Percentiles rank a stretch among this genome's conserved stretches.
Evolutionary conservation across 179 eudicot species (phyloP).

Genomic region (Beta lomatogona): DNA sequence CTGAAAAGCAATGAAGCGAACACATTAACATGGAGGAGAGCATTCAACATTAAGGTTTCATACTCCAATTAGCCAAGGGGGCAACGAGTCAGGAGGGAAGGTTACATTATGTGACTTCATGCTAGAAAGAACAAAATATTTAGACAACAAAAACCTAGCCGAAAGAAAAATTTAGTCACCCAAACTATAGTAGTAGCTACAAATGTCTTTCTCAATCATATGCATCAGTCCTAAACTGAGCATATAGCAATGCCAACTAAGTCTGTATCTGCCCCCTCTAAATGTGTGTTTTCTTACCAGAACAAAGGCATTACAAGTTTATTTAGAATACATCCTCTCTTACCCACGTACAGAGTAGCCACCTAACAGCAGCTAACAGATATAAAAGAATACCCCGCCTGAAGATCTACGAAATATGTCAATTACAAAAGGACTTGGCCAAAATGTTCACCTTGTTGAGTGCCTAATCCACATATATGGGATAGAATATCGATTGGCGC

Average conservation of each 20-base stretch:
- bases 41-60: not conserved
- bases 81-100: not conserved
- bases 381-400: not conserved
- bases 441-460: not conserved
- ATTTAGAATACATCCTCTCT: not conserved
- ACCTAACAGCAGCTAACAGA: not conserved
- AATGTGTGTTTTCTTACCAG: not conserved
- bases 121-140: not conserved
- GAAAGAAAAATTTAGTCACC: not conserved
- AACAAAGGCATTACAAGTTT: not conserved
- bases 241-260: not conserved
- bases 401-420: not conserved
- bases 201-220: not conserved
- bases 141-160: not conserved
- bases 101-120: not conserved
- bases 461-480: not conserved
- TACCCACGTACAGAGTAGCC: not conserved
- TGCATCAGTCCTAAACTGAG: not conserved
- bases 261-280: not conserved
- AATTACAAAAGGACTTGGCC: not conserved
- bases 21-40: not conserved
- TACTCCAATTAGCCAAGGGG: not conserved
- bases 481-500: not conserved
- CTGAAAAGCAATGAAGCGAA: constrained; percentile 27
- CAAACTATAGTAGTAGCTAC: not conserved